These are phyloP conservation scores for Xylaria sp. DNA, from an alignment of 2,329 filamentous ascomycete species.

Conservation along the genomic window DNA sequence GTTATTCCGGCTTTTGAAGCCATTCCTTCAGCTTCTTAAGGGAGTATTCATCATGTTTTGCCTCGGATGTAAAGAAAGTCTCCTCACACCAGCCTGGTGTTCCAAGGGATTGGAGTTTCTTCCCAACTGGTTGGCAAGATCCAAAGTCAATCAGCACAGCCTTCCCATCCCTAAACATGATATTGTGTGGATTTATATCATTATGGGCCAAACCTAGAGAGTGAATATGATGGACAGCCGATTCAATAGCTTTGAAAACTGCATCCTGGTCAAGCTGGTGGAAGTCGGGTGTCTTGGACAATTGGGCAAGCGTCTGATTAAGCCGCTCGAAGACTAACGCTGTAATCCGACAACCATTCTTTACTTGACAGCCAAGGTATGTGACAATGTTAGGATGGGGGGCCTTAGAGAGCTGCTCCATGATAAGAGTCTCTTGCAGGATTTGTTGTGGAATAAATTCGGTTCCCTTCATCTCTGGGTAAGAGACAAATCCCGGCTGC, in stretches of 20 bases:
- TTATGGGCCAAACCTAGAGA: conserved; percentile 38
- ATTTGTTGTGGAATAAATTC: conserved; percentile 13
- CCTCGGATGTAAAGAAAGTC: conserved; percentile 19
- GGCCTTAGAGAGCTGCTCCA: conserved; percentile 15
- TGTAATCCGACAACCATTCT: conserved; percentile 16
- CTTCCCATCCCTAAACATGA: conserved; percentile 34
- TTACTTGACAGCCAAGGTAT: conserved; percentile 19
- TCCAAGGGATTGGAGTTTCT: conserved; percentile 17
- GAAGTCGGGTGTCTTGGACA: not conserved
- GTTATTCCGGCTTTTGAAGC: conserved; percentile 15
- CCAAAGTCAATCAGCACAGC: conserved; percentile 39
- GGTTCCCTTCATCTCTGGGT: conserved; percentile 10
- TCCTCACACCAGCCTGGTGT: conserved; percentile 16
- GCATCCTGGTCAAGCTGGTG: conserved; percentile 8
- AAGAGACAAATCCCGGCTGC: conserved; percentile 8
- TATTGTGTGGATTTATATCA: conserved; percentile 38
- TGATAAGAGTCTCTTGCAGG: conserved; percentile 14
- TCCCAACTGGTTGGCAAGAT: conserved; percentile 14
- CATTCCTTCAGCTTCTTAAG: conserved; percentile 10
- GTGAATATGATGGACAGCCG: conserved; percentile 35
- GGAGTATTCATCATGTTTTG: conserved; percentile 20
- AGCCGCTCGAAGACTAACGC: conserved; percentile 15
- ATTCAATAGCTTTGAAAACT: conserved; percentile 28
- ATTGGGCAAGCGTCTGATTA: conserved; percentile 18
- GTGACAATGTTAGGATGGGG: conserved; percentile 21